A percentile compares a stretch with the other conserved stretches of the same genome.
These are phyloP conservation scores for Pythium coloratum DNA, from an alignment of 352 stramenopile genomes.

Conservation along the genomic window DNA sequence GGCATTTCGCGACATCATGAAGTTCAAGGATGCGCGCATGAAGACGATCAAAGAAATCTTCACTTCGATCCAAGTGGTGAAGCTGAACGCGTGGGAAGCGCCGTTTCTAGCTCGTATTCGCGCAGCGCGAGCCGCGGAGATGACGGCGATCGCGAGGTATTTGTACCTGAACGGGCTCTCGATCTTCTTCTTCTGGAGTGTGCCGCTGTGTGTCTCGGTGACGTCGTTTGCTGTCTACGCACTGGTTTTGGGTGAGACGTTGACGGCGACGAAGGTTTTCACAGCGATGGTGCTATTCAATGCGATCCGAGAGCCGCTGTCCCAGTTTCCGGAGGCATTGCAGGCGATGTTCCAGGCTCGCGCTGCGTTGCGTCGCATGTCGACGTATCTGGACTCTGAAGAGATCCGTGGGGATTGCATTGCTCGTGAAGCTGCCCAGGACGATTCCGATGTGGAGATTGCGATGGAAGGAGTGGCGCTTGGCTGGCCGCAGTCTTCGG, in stretches of 20 bases:
- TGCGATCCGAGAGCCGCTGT: constrained; percentile 27
- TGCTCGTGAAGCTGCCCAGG: background rate
- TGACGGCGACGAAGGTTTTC: constrained; percentile 40
- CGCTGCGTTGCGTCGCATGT: constrained; percentile 23
- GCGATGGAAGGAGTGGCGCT: background rate
- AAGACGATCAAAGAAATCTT: constrained; percentile 47
- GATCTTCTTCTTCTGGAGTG: constrained; percentile 50
- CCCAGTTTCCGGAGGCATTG: constrained; percentile 19
- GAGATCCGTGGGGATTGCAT: background rate
- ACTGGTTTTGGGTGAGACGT: constrained; percentile 29
- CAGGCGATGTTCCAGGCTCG: constrained; percentile 24
- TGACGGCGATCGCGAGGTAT: constrained; percentile 56
- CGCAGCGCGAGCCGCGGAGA: constrained; percentile 57
- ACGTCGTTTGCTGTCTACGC: constrained; percentile 36
- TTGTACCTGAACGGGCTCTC: constrained; percentile 62
- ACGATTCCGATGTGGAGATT: background rate
- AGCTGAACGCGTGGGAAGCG: constrained; percentile 90
- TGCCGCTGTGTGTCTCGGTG: constrained; percentile 29
- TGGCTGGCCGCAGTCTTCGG: background rate
- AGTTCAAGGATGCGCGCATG: constrained; percentile 40
- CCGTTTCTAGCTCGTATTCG: constrained; percentile 72
- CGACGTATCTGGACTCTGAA: constrained; percentile 8
- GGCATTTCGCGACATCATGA: constrained; percentile 29
- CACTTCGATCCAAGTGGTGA: constrained; percentile 82
- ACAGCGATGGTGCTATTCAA: constrained; percentile 35